Conservation (phyloP, 2,329 filamentous ascomycete genomes). For the Stylonectria norvegica region DNA sequence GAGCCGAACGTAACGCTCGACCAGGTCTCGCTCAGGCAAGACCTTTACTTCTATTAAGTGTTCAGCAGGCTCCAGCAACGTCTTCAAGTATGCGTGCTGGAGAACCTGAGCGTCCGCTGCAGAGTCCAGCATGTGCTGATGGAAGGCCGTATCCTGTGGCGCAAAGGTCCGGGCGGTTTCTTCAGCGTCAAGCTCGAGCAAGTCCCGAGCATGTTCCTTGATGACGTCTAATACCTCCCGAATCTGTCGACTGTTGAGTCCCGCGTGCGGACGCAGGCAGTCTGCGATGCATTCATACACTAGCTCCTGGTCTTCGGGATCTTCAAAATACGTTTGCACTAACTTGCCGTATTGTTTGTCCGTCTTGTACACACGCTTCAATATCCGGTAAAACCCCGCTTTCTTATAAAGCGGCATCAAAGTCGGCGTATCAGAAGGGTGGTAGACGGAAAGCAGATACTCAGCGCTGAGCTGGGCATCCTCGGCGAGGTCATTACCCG, state of each 20-base stretch:
- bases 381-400: constrained; percentile 83
- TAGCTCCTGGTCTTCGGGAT: constrained; percentile 68
- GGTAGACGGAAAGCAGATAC: constrained; percentile 90
- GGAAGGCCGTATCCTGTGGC: constrained; percentile 58
- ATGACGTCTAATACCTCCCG: constrained; percentile 68
- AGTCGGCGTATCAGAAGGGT: constrained; percentile 74
- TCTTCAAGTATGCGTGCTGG: constrained; percentile 73
- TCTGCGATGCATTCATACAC: constrained; percentile 79
- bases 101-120: constrained; percentile 58
- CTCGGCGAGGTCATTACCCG: constrained; percentile 74
- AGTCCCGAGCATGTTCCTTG: constrained; percentile 58
- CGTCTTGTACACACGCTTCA: constrained; percentile 81
- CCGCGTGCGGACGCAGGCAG: constrained; percentile 63
- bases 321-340: constrained; percentile 79
- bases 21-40: constrained; percentile 55
- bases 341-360: constrained; percentile 79
- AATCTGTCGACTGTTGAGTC: constrained; percentile 65
- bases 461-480: constrained; percentile 97
- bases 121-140: constrained; percentile 62
- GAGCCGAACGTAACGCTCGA: constrained; percentile 82
- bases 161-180: constrained; percentile 65
- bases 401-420: constrained; percentile 75
- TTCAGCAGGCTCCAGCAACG: constrained; percentile 65
- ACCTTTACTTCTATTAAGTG: constrained; percentile 33
- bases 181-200: constrained; percentile 65